Percentiles rank a stretch among this genome's conserved stretches.
phyloP scores from a whole-genome alignment of 2,329 filamentous ascomycete genomes.

The Hortaea sp. region DNA sequence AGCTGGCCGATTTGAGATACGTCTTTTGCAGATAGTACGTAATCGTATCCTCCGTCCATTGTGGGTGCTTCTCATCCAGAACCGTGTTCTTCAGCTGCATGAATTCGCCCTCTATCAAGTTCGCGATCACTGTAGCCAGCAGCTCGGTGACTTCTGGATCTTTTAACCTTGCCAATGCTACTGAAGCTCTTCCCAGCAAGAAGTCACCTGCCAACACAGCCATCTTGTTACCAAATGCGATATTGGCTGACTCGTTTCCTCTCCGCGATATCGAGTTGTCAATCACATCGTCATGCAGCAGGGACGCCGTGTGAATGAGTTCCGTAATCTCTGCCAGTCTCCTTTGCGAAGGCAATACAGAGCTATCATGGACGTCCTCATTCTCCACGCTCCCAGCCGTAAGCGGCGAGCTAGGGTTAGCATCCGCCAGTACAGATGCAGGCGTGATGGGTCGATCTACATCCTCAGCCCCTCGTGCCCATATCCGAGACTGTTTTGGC shows the following conservation, averaged over 20 bases:
- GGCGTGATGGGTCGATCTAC: constrained; percentile 55
- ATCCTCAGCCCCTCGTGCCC: constrained; percentile 15
- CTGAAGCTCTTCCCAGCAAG: constrained; percentile 81
- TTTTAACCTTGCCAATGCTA: constrained; percentile 78
- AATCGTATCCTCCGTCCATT: constrained; percentile 80
- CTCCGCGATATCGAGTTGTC: constrained; percentile 82
- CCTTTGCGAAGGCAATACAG: constrained; percentile 86
- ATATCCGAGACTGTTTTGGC: constrained; percentile 47
- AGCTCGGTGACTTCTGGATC: constrained; percentile 94
- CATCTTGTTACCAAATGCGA: constrained; percentile 98
- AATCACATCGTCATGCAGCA: constrained; percentile 97
- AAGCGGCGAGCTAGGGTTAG: constrained; percentile 61
- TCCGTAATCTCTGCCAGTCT: constrained; percentile 94
- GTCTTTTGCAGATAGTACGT: constrained; percentile 96
- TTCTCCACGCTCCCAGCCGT: constrained; percentile 40
- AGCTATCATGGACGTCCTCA: constrained; percentile 39
- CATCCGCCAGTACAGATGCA: constrained; percentile 59
- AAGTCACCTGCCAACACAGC: constrained; percentile 97
- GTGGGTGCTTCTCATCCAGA: constrained; percentile 70
- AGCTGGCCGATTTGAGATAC: constrained; percentile 88
- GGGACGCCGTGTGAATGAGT: constrained; percentile 90
- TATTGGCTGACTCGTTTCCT: constrained; percentile 77
- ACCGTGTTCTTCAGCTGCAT: constrained; percentile 99
- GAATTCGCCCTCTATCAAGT: constrained; percentile 96
- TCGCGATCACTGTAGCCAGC: constrained; percentile 90